Base-by-base conservation (phyloP, 495 filamentous ascomycete species). In the Usnea hakonensis region DNA sequence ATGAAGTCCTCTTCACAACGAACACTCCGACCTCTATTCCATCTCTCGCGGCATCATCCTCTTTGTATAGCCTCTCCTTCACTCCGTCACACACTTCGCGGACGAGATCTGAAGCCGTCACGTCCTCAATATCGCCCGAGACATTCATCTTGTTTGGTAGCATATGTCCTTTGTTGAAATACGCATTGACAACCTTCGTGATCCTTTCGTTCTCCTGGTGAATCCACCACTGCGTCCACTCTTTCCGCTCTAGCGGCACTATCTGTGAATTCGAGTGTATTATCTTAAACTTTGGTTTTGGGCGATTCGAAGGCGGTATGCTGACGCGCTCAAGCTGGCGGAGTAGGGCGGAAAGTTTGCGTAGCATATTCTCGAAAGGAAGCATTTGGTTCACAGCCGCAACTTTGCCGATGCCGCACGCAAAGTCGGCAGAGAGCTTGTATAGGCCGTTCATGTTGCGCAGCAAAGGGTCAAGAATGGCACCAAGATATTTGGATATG, bases 141-240 rank as follows among this genome's bases (percentile, higher is more conserved):
- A 10, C 6, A 32, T 52, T 52, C 21, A 72, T 46, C 5, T 35
- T 28, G 7, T 66, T 57, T 14, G 78, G 75, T 13, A 77, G 69
- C 21, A 75, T 76, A 28, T 75, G 74, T 35, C 77, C 75, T 38
- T 80, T 82, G 56, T 81, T 75, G 69, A 81, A 85, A 64, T 87
- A 85, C 40, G 78, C 71, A 17, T 77, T 79, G 38, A 89, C 80
- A 0, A 82, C 74, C 35, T 82, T 79, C 60, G 85, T 79, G 63
- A 90, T 81, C 30, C 87, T 79, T n/a, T 78, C 71, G 61, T 82
- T 83, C 67, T 90, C 87, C 65, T 90, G 87, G 62, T 87, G 83
- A 37, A 83, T 81, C 76, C 81, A 90, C 87, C 87, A 90, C 54
- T 88, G 83, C 21, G 74, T 74, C 87, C 87, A 90, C 9, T 80